Percentiles rank a stretch among this genome's conserved stretches.
These are phyloP conservation scores for Artemisia annua DNA, from an alignment of 129 eudicot genomes.

Conservation along the genomic window DNA sequence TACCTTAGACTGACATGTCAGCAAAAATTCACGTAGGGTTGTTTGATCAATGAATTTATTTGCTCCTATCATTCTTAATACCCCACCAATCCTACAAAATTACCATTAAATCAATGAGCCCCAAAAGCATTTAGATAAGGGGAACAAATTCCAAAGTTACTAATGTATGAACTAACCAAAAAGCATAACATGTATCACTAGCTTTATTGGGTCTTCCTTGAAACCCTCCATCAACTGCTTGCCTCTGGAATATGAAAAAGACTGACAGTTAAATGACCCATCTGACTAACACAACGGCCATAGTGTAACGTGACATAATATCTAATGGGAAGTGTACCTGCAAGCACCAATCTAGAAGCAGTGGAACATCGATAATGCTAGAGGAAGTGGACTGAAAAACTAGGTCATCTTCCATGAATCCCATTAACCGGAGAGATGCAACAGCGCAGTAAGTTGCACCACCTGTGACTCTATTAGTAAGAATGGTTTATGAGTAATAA, in stretches of 20 bases:
- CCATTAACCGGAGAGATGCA: constrained; percentile 93
- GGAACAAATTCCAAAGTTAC: constrained; percentile 6
- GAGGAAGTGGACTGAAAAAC: constrained; percentile 48
- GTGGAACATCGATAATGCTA: constrained; percentile 59
- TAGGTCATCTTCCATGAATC: constrained; percentile 67
- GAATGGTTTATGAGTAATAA: constrained; percentile 47
- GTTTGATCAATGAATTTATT: constrained; percentile 48
- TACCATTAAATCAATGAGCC: constrained; percentile 2
- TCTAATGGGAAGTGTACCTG: constrained; percentile 47
- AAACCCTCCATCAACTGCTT: constrained; percentile 89
- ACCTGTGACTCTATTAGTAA: constrained; percentile 81
- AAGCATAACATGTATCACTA: constrained; percentile 90
- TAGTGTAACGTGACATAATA: background rate
- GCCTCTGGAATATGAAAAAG: constrained; percentile 60
- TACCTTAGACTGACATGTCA: constrained; percentile 89
- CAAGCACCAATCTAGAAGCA: constrained; percentile 87
- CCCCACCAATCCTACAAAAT: constrained; percentile 81
- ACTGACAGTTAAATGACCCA: constrained; percentile 4
- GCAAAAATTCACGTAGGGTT: constrained; percentile 61
- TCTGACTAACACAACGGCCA: constrained; percentile 11
- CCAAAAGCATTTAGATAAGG: background rate
- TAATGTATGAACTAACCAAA: constrained; percentile 54
- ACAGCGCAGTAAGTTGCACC: constrained; percentile 99
- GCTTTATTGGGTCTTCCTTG: constrained; percentile 95
- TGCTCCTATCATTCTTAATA: constrained; percentile 77